These are phyloP conservation scores for Russula griseocarnosa DNA, from an alignment of 768 basidiomycete genomes.

Conservation along the genomic window DNA sequence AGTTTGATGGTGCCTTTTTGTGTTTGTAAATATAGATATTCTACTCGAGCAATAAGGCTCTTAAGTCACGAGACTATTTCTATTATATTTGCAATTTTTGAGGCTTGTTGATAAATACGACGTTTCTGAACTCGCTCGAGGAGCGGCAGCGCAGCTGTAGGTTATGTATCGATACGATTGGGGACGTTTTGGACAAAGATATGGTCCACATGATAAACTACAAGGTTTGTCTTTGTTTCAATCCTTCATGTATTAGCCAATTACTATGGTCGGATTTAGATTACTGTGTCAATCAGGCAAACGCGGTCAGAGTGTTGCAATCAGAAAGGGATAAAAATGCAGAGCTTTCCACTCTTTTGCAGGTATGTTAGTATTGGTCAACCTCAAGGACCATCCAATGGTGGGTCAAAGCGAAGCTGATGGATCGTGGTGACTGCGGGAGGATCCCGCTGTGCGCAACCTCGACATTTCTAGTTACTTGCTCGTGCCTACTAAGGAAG, in stretches of 20 bases:
- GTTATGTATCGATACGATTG: conserved; percentile 86
- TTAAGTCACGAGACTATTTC: conserved; percentile 73
- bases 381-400: neutral
- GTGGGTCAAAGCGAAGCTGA: conserved; percentile 11
- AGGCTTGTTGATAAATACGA: conserved; percentile 83
- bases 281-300: conserved; percentile 87
- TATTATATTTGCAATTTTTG: conserved; percentile 88
- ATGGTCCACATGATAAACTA: conserved; percentile 78
- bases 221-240: conserved; percentile 47
- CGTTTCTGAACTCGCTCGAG: conserved; percentile 84
- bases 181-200: conserved; percentile 74
- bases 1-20: neutral
- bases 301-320: conserved; percentile 71
- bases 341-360: conserved; percentile 60
- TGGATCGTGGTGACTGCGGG: conserved; percentile 56
- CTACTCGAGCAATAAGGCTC: conserved; percentile 66
- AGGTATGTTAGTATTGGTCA: conserved; percentile 41
- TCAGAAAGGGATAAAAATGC: conserved; percentile 65
- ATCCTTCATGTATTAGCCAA: neutral
- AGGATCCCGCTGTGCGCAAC: conserved; percentile 72
- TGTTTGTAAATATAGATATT: conserved; percentile 55
- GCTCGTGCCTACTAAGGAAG: conserved; percentile 74
- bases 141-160: conserved; percentile 87
- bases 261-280: conserved; percentile 40
- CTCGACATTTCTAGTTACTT: conserved; percentile 89